phyloP scores from a whole-genome alignment of 495 filamentous ascomycete genomes.

The Parathielavia appendiculata region DNA sequence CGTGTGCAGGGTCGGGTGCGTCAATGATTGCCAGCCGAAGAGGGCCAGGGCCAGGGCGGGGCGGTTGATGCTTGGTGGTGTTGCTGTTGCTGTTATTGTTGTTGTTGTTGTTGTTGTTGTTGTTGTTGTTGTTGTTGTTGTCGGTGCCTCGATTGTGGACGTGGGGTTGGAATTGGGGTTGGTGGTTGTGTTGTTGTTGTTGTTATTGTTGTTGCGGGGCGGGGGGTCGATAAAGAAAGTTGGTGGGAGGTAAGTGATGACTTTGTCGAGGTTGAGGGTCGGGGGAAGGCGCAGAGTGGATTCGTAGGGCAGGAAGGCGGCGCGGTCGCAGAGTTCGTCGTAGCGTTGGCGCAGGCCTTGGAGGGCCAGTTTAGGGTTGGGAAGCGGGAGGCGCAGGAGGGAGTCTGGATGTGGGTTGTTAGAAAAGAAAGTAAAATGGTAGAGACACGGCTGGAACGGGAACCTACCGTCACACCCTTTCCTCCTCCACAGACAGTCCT shows the following conservation, averaged over 20 bases:
- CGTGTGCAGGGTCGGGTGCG: conserved; percentile 51
- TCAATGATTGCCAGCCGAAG: conserved; percentile 77
- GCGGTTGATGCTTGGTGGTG: conserved; percentile 45
- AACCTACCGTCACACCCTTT: conserved; percentile 73
- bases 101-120: conserved; percentile 21
- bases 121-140: conserved; percentile 18
- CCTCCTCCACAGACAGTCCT: conserved; percentile 79
- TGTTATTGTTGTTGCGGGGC: conserved; percentile 26
- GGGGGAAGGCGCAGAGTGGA: conserved; percentile 48
- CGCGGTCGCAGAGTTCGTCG: conserved; percentile 44
- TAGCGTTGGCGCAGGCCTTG: conserved; percentile 57
- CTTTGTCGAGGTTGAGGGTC: conserved; percentile 45
- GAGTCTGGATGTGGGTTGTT: conserved; percentile 29
- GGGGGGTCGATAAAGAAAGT: conserved; percentile 41
- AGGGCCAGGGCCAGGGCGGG: conserved; percentile 70
- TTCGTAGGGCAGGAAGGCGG: conserved; percentile 47
- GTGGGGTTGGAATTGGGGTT: conserved; percentile 15
- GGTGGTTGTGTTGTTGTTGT: conserved; percentile 18
- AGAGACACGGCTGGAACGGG: background rate
- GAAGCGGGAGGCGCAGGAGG: conserved; percentile 47
- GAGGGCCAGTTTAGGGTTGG: conserved; percentile 53
- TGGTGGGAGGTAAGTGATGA: conserved; percentile 44
- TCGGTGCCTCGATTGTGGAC: background rate
- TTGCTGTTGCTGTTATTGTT: conserved; percentile 9
- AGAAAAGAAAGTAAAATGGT: background rate